Conservation (phyloP, 1,284 basidiomycete genomes). For the Ustilago shanxiensis region DNA sequence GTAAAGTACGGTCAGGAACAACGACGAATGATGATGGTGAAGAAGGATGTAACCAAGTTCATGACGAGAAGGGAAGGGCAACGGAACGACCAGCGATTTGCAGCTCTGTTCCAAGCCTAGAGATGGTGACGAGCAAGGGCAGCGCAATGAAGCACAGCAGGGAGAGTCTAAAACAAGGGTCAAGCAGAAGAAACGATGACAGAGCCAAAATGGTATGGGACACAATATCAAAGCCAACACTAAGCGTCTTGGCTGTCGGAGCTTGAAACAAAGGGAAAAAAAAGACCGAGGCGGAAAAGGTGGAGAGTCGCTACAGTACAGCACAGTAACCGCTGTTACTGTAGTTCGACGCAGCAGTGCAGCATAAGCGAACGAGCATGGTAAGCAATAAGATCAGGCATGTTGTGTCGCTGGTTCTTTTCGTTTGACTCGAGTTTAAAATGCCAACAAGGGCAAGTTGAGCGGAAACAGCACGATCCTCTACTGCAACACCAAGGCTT, state of each 20-base stretch:
- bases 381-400: not conserved
- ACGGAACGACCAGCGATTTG: not conserved
- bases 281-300: slow-evolving; percentile 1
- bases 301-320: not conserved
- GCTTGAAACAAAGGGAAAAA: slow-evolving; percentile 10
- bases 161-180: slow-evolving; percentile 1
- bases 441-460: too few relatives aligned
- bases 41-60: not conserved
- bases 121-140: too few relatives aligned
- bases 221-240: not conserved
- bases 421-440: too few relatives aligned
- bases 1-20: not conserved
- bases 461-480: too few relatives aligned
- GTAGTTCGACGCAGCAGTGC: not conserved
- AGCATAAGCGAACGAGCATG: not conserved
- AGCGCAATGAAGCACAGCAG: not conserved
- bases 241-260: slow-evolving; percentile 20
- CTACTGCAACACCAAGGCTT: too few relatives aligned
- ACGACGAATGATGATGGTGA: not conserved
- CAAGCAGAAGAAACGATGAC: slow-evolving; percentile 12
- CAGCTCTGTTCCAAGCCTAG: not conserved
- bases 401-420: too few relatives aligned
- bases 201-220: not conserved
- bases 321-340: too few relatives aligned
- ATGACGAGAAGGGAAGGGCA: not conserved